Evolutionary conservation across 768 basidiomycete species (phyloP), one percentile per base, ranked within the genome.

Genomic region (Lactarius deliciosus): DNA sequence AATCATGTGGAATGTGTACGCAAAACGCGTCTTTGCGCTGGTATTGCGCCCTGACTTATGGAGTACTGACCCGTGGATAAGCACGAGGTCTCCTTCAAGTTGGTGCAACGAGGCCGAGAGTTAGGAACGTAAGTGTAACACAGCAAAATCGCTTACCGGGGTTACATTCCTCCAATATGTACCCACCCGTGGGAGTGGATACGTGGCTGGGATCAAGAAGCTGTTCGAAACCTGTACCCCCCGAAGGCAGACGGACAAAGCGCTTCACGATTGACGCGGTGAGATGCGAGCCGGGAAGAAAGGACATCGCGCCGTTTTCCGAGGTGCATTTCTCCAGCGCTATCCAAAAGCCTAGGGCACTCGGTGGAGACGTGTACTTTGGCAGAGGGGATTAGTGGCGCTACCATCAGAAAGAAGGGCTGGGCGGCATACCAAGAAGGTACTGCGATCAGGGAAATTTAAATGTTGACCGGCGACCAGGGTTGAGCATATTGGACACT

Each of bases 1-100:
- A 57, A 94, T 88, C 92, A 94, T 93, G 71, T 94, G 96, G 76
- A 97, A 98, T 0, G 97, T 98, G 75, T 98, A 99, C 34, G 96
- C 96, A 70, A 88, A 92, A 63, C 97, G 84, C 1, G 93, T 93
- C 68, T 87, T 82, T 25, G 84, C 79, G 62, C 91, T 93, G 1
- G 82, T 83, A 75, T 99, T 99, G 62, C 86, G 85, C 74, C 93
- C 92, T 0, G 92, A 94, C 75, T 94, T 94, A 79, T 99, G 97
- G 67, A 97, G 78, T 2, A 98, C 94, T 25, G 85, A 83, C 11
- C 97, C 97, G 72, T 99, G 96, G 40, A 99, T 98, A 18, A 98
- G 77, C 0, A 98, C 94, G 2, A 99, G 80, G 68, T 96, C 93
- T 22, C 96, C 95, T 34, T 32, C 32, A 32, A 32, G 32, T 32